Evolutionary conservation across 306 rosid genomes (phyloP).

Genomic region (Ormosia emarginata): DNA sequence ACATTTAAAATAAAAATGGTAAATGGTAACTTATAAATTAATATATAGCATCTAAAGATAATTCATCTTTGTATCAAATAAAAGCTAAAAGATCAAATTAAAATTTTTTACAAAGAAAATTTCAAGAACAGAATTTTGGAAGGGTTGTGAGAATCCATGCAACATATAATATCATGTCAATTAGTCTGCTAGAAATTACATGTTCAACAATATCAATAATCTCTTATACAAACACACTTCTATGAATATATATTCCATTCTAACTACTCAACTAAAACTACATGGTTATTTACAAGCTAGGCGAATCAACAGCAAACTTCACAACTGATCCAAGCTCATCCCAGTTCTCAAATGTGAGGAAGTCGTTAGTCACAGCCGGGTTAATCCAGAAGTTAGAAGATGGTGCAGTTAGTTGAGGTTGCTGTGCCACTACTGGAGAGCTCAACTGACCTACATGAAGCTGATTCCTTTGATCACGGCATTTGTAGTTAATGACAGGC

Average conservation of each 20-base stretch:
- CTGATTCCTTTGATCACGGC: slow-evolving; percentile 17
- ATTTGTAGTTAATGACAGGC: slow-evolving; percentile 8
- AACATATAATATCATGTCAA: neutral
- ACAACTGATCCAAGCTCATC: slow-evolving; percentile 80
- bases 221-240: neutral
- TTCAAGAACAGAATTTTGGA: neutral
- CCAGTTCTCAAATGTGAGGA: slow-evolving; percentile 48
- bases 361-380: slow-evolving; percentile 17
- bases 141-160: neutral
- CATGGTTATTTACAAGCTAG: slow-evolving; percentile 14
- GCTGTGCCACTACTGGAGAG: slow-evolving; percentile 21
- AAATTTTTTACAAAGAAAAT: neutral
- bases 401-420: slow-evolving; percentile 19
- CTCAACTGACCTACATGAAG: slow-evolving; percentile 20
- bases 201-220: neutral
- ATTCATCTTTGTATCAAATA: neutral
- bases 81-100: neutral
- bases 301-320: slow-evolving; percentile 56
- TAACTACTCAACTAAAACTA: neutral
- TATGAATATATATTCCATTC: neutral
- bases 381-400: slow-evolving; percentile 41
- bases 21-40: too few relatives aligned
- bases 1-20: too few relatives aligned
- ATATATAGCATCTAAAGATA: neutral
- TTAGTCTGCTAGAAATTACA: neutral